Conservation (phyloP, 2,329 filamentous ascomycete species). For the Lachnellula cervina region DNA sequence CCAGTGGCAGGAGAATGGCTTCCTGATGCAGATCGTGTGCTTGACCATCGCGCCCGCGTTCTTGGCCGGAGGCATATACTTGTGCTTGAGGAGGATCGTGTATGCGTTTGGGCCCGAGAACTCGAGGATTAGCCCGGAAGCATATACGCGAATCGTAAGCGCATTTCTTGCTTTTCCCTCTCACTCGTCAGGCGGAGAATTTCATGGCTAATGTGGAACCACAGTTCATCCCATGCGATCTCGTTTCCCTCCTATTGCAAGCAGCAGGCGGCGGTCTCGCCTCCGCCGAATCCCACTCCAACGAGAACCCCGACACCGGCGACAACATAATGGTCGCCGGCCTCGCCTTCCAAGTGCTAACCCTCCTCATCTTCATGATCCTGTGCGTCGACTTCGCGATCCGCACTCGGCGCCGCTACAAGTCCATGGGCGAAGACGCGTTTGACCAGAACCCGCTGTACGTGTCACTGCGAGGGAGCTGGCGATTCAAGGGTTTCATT, state of each 20-base stretch:
- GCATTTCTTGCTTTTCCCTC: conserved; percentile 30
- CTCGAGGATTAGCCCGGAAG: conserved; percentile 42
- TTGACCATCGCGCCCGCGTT: conserved; percentile 63
- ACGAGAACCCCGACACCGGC: conserved; percentile 35
- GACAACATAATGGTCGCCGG: conserved; percentile 55
- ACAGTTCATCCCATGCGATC: conserved; percentile 59
- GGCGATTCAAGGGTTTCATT: conserved; percentile 24
- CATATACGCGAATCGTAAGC: conserved; percentile 45
- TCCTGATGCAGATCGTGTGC: conserved; percentile 54
- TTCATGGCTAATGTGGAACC: neutral
- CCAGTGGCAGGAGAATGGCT: conserved; percentile 43
- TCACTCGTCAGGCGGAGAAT: too few species aligned
- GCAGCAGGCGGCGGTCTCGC: conserved; percentile 52
- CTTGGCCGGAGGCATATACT: conserved; percentile 58
- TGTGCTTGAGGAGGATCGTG: conserved; percentile 51
- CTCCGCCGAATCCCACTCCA: conserved; percentile 5
- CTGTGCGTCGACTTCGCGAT: conserved; percentile 18
- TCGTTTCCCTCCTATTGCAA: conserved; percentile 57
- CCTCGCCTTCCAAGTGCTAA: conserved; percentile 52
- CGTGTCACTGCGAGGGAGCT: conserved; percentile 8
- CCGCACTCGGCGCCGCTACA: conserved; percentile 10
- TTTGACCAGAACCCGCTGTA: conserved; percentile 14
- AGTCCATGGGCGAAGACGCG: conserved; percentile 24
- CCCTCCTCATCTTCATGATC: conserved; percentile 36
- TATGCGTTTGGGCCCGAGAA: conserved; percentile 44